A percentile compares a stretch with the other conserved stretches of the same genome.
Conservation (phyloP, 2,329 filamentous ascomycete species). For the Zasmidium angulare region DNA sequence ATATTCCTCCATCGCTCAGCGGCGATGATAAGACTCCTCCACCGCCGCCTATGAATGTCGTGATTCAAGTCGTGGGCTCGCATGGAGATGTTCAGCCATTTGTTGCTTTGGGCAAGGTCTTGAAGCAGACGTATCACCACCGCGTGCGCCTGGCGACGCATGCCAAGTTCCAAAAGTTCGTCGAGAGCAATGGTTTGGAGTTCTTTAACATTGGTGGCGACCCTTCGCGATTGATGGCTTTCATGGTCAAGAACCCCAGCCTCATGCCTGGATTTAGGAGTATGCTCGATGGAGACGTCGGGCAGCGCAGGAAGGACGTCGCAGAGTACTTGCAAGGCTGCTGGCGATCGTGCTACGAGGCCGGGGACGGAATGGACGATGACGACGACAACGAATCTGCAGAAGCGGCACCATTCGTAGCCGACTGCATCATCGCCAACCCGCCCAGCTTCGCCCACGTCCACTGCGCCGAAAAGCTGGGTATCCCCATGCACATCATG, state of each 20-base stretch:
- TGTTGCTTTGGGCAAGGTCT: conserved; percentile 49
- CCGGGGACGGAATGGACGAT: conserved; percentile 62
- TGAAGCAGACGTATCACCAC: conserved; percentile 50
- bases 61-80: conserved; percentile 51
- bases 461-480: conserved; percentile 71
- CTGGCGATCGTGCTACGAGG: conserved; percentile 82
- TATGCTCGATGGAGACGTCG: conserved; percentile 73
- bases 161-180: conserved; percentile 50
- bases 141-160: conserved; percentile 51
- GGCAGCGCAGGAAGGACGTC: conserved; percentile 71
- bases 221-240: conserved; percentile 61
- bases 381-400: conserved; percentile 23
- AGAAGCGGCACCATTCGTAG: conserved; percentile 71
- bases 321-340: conserved; percentile 76
- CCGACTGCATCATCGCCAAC: conserved; percentile 75
- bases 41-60: conserved; percentile 49
- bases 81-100: conserved; percentile 53
- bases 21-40: conserved; percentile 59
- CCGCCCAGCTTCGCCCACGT: conserved; percentile 73
- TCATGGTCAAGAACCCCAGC: conserved; percentile 87
- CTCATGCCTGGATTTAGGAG: conserved; percentile 80
- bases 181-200: conserved; percentile 50
- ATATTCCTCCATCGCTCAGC: conserved; percentile 71
- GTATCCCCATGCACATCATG: conserved; percentile 76
- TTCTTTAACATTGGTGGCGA: conserved; percentile 55